Conservation (phyloP, 2,329 filamentous ascomycete genomes). For the Sporothrix protearum region DNA sequence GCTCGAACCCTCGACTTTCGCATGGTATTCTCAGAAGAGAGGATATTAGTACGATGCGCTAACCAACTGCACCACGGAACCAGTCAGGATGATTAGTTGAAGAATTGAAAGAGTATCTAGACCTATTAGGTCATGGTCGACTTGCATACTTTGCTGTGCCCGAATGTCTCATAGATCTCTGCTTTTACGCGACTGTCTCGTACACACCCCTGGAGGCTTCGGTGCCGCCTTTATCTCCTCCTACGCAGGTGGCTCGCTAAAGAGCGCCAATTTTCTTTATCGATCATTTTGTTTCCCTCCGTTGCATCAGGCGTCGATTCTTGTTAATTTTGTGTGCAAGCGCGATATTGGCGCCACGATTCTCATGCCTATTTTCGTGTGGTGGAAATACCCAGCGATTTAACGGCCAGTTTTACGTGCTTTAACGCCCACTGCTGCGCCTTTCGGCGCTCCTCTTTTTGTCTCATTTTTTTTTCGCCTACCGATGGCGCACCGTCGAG, state of each 20-base stretch:
- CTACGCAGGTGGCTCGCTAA: too few species aligned
- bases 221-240: too few species aligned
- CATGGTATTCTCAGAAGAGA: too few species aligned
- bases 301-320: neutral
- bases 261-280: too few species aligned
- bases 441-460: neutral
- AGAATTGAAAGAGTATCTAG: neutral
- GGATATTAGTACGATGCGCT: too few species aligned
- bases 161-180: neutral
- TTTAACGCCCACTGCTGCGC: neutral
- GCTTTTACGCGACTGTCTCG: too few species aligned
- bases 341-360: neutral
- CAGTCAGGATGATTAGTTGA: slow-evolving; percentile 23
- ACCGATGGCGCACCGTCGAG: neutral
- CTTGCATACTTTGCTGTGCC: neutral
- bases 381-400: neutral
- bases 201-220: too few species aligned
- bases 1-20: too few species aligned
- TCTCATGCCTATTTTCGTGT: neutral
- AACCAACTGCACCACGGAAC: slow-evolving; percentile 31
- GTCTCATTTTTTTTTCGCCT: neutral
- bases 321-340: neutral
- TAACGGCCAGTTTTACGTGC: neutral
- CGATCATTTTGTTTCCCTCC: neutral
- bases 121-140: neutral